A percentile compares a stretch with the other conserved stretches of the same genome.
phyloP scores from a whole-genome alignment of 768 basidiomycete species.

The Exidia glandulosa region DNA sequence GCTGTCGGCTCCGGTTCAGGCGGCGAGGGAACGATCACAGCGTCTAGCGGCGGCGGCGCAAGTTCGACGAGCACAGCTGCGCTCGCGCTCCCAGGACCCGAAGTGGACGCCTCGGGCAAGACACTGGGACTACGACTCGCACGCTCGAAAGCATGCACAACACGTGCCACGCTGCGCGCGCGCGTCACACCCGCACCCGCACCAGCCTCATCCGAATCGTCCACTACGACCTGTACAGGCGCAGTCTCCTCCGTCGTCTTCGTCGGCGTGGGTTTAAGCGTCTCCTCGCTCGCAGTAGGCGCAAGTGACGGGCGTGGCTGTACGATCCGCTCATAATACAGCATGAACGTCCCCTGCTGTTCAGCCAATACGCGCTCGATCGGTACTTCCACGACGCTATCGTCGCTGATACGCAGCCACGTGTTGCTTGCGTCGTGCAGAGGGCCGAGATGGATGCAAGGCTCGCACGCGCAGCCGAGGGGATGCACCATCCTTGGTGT shows the following conservation, averaged over 20 bases:
- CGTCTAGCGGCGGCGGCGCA: not conserved
- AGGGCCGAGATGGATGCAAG: conserved; percentile 37
- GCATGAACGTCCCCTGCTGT: conserved; percentile 72
- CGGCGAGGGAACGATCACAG: not conserved
- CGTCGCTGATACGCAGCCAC: conserved; percentile 88
- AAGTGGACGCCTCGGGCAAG: not conserved
- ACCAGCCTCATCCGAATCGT: not conserved
- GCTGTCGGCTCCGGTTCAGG: not conserved
- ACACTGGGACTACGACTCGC: not conserved
- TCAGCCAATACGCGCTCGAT: conserved; percentile 64
- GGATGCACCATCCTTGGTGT: conserved; percentile 26
- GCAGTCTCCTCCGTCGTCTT: not conserved
- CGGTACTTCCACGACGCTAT: conserved; percentile 63
- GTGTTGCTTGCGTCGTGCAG: conserved; percentile 33
- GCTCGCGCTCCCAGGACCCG: not conserved
- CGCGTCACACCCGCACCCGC: not conserved
- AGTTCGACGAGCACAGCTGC: not conserved
- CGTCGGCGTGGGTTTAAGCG: not conserved
- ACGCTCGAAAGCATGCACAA: not conserved
- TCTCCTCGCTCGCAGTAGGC: not conserved
- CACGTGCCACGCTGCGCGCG: not conserved
- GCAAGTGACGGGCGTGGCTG: conserved; percentile 23
- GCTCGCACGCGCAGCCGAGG: conserved; percentile 36
- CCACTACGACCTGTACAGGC: no score
- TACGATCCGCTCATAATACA: conserved; percentile 79